Evolutionary conservation across 306 rosid species (phyloP), one percentile per base, ranked within the genome.

Genomic region (Canavalia gladiata): DNA sequence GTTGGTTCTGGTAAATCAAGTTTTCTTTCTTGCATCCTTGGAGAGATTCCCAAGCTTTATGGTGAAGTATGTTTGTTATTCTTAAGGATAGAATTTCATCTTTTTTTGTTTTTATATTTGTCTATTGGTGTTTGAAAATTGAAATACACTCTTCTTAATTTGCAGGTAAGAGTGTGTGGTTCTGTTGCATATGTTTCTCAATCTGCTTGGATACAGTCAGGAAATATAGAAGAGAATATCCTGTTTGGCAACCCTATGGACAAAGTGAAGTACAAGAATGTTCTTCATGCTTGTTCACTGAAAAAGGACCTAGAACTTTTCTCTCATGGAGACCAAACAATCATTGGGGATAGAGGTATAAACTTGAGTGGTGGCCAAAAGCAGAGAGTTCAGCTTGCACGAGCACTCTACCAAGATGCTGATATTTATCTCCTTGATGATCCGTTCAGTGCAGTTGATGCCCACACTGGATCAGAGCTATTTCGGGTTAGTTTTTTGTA

Each of bases 331-430:
- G 98, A 92, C 82, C 94, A 94, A 77, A 94, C 98, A 75, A 94
- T 94, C 66, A 94, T 94, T 74, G 98, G 98, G 76, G 98, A 94
- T 41, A 87, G 98, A 87, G 98, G 98, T 64, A 94, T 92, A 86
- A 94, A 94, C 84, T 82, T 94, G 75, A 94, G 97, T 79, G 97
- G 98, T 68, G 98, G 98, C 84, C 98, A 94, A 87, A 94, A 94
- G 90, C 98, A 94, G 87, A 88, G 97, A 63, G 91, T 94, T 82
- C 98, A 94, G 90, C 98, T 94, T 73, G 98, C 98, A 5, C 78
- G 98, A 68, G 98, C 97, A 78, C 97, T 94, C 13, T 94, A 94
- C 88, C 97, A 94, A 74, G 94, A 92, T 74, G 97, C 98, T 42
- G 98, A 94, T 72, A 84, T 92, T 68, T 94, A 92, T 89, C 94